Conservation (phyloP, 495 filamentous ascomycete genomes). For the Aspergillus asperescens region DNA sequence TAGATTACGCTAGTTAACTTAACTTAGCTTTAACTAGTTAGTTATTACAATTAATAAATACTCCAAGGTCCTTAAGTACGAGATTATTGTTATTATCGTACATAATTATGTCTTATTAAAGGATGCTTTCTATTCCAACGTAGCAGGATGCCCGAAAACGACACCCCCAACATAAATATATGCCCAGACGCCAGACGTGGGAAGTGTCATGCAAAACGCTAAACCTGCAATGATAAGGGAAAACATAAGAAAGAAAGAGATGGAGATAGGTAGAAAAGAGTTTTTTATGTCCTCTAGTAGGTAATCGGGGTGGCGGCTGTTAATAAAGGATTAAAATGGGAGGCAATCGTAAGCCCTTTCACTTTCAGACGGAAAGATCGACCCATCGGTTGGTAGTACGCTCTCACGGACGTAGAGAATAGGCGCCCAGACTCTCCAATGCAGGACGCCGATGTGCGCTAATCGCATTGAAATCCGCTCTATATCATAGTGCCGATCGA, state of each 20-base stretch:
- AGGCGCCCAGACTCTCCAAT: conserved; percentile 83
- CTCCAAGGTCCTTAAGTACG: too few species aligned
- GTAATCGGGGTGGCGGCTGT: too few species aligned
- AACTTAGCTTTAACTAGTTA: too few species aligned
- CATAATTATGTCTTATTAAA: background rate
- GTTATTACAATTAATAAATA: too few species aligned
- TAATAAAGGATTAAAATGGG: conserved; percentile 5
- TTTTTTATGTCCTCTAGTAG: too few species aligned
- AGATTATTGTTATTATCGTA: background rate
- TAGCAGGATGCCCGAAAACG: conserved; percentile 5
- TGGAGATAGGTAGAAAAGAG: too few species aligned
- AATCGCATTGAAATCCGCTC: conserved; percentile 67
- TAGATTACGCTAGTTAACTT: too few species aligned
- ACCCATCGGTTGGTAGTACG: conserved; percentile 23
- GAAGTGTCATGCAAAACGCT: conserved; percentile 33
- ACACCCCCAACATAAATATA: conserved; percentile 13
- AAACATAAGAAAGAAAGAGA: conserved; percentile 8
- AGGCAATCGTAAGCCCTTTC: conserved; percentile 13
- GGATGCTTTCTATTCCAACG: conserved; percentile 10
- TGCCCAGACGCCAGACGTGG: conserved; percentile 19
- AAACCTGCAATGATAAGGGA: conserved; percentile 28
- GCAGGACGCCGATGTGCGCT: conserved; percentile 72
- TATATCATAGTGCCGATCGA: conserved; percentile 42
- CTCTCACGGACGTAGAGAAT: conserved; percentile 54
- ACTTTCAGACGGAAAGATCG: conserved; percentile 10